Evolutionary conservation across 139 green algal species (phyloP).

Genomic region (Closterium sp.): DNA sequence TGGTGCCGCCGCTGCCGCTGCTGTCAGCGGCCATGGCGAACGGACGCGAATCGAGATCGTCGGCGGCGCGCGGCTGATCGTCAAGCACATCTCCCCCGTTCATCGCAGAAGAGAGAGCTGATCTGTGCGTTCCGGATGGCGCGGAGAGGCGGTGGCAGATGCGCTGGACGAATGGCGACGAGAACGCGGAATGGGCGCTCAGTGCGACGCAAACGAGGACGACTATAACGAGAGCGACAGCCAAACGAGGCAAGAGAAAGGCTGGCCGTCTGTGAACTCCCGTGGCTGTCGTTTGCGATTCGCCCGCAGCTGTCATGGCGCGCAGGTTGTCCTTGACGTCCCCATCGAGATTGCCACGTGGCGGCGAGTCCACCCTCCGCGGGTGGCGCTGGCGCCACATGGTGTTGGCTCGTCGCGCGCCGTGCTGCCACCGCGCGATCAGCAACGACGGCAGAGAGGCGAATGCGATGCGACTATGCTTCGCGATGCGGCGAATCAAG

Average conservation of each 20-base stretch:
- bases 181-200: not conserved
- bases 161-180: not conserved
- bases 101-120: not conserved
- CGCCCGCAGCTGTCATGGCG: not conserved
- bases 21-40: too few relatives aligned
- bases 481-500: too few relatives aligned
- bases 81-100: too few relatives aligned
- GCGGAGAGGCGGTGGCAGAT: not conserved
- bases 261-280: not conserved
- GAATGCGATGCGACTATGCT: too few relatives aligned
- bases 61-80: too few relatives aligned
- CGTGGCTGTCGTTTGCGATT: not conserved
- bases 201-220: not conserved
- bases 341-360: not conserved
- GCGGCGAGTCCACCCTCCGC: not conserved
- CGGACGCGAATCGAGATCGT: too few relatives aligned
- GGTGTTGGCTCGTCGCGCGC: not conserved
- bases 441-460: not conserved
- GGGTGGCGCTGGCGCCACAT: not conserved
- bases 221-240: not conserved
- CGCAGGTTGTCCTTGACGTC: not conserved
- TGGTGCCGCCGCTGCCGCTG: not conserved
- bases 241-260: not conserved
- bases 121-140: not conserved
- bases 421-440: not conserved